Evolutionary conservation across 768 basidiomycete species (phyloP).

Genomic region (Mycena indigotica): DNA sequence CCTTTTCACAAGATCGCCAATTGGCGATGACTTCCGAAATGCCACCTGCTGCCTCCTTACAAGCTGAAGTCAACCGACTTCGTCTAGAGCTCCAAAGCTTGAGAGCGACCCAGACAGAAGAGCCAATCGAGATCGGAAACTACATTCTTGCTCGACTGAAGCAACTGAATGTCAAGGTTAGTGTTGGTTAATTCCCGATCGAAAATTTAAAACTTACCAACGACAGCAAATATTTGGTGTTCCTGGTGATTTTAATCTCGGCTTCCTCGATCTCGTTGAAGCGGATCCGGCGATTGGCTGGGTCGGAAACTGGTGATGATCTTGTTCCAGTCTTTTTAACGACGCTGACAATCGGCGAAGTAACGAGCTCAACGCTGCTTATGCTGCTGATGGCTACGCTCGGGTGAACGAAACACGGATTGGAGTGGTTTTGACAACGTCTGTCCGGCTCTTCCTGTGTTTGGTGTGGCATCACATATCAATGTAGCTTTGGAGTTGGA

Average conservation of each 20-base stretch:
- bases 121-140: slow-evolving; percentile 53
- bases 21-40: slow-evolving; percentile 19
- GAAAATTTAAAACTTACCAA: too few relatives aligned
- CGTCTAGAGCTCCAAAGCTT: slow-evolving; percentile 47
- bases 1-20: not conserved
- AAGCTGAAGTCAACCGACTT: slow-evolving; percentile 50
- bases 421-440: slow-evolving; percentile 75
- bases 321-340: not conserved
- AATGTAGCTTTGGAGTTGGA: slow-evolving; percentile 81
- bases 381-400: slow-evolving; percentile 93
- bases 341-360: slow-evolving; percentile 35
- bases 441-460: not conserved
- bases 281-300: slow-evolving; percentile 76
- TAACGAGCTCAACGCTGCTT: slow-evolving; percentile 84
- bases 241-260: slow-evolving; percentile 87
- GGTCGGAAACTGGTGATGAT: slow-evolving; percentile 78
- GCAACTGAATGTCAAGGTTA: slow-evolving; percentile 67
- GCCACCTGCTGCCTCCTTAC: slow-evolving; percentile 31
- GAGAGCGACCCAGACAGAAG: slow-evolving; percentile 37
- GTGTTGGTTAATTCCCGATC: too few relatives aligned
- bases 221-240: slow-evolving; percentile 84
- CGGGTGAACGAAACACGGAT: slow-evolving; percentile 75
- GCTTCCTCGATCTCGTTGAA: slow-evolving; percentile 76
- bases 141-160: slow-evolving; percentile 66
- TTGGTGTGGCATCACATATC: not conserved